Percentiles rank a stretch among this genome's conserved stretches.
phyloP scores from a whole-genome alignment of 2,329 filamentous ascomycete genomes.

The Hirsutella thompsonii region DNA sequence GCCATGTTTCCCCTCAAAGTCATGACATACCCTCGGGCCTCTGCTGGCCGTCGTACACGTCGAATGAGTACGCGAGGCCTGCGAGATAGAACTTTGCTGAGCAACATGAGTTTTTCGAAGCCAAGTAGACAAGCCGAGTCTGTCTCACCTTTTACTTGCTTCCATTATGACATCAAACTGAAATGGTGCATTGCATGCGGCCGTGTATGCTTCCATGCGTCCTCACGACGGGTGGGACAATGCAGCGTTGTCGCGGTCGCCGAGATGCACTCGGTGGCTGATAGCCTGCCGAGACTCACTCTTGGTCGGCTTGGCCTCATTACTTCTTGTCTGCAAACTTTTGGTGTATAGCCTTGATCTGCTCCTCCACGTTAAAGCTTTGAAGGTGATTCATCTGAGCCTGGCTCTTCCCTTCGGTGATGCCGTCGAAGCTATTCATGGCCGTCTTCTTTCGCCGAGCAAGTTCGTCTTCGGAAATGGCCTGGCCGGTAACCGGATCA shows the following conservation, averaged over 20 bases:
- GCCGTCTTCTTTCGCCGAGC: constrained; percentile 67
- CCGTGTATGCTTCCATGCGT: too few species aligned
- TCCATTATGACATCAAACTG: neutral
- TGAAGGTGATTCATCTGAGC: constrained; percentile 46
- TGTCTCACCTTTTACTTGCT: constrained; percentile 2
- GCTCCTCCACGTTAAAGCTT: constrained; percentile 70
- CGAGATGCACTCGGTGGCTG: too few species aligned
- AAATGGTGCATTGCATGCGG: neutral
- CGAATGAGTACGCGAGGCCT: too few species aligned
- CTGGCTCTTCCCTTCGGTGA: constrained; percentile 43
- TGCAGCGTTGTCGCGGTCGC: too few species aligned
- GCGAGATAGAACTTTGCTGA: neutral
- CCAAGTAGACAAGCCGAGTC: constrained; percentile 1
- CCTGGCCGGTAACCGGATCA: constrained; percentile 56
- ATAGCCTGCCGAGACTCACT: too few species aligned
- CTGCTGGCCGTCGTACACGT: too few species aligned
- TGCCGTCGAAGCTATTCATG: constrained; percentile 49
- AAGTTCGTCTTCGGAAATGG: constrained; percentile 59
- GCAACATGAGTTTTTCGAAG: constrained; percentile 1
- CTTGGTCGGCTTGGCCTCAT: constrained; percentile 2
- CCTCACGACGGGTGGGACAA: too few species aligned
- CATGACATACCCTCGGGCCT: too few species aligned
- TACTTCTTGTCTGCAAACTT: constrained; percentile 32
- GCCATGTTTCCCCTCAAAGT: too few species aligned
- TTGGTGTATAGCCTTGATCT: constrained; percentile 55